A percentile compares a stretch with the other conserved stretches of the same genome.
Evolutionary conservation across 169 alveolate species (phyloP).

Genomic region (Plasmodium yoelii): DNA sequence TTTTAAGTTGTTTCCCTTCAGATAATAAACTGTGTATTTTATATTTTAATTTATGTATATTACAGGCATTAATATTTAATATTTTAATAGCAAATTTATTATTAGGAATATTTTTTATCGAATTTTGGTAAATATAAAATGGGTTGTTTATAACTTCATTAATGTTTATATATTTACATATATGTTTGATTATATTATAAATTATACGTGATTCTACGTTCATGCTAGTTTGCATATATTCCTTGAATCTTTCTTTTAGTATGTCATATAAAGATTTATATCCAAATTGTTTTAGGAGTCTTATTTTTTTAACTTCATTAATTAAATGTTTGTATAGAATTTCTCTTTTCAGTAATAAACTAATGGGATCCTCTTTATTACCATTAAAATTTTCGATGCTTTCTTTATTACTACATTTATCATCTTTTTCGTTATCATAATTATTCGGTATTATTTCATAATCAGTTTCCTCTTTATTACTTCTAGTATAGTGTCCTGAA

Average conservation of each 20-base stretch:
- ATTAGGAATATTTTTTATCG: conserved; percentile 27
- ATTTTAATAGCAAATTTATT: conserved; percentile 79
- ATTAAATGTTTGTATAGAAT: conserved; percentile 11
- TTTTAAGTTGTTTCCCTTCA: conserved; percentile 80
- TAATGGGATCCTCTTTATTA: neutral
- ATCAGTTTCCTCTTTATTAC: neutral
- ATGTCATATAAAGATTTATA: conserved; percentile 60
- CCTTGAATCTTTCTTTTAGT: conserved; percentile 28
- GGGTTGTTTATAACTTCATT: conserved; percentile 54
- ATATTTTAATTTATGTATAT: conserved; percentile 73
- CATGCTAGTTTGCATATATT: conserved; percentile 6
- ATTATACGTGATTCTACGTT: conserved; percentile 17
- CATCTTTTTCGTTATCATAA: neutral
- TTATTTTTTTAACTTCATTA: conserved; percentile 21
- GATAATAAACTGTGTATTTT: conserved; percentile 79
- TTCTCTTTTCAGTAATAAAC: neutral
- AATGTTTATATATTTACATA: conserved; percentile 32
- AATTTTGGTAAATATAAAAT: conserved; percentile 39
- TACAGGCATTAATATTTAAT: conserved; percentile 75
- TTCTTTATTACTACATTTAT: neutral
- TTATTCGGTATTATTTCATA: neutral
- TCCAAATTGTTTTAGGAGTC: conserved; percentile 16
- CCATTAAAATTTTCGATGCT: neutral
- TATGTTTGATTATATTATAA: conserved; percentile 46
- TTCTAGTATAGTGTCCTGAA: too few relatives aligned